Base-by-base conservation (phyloP, 495 filamentous ascomycete species). In the Platismatia glauca region DNA sequence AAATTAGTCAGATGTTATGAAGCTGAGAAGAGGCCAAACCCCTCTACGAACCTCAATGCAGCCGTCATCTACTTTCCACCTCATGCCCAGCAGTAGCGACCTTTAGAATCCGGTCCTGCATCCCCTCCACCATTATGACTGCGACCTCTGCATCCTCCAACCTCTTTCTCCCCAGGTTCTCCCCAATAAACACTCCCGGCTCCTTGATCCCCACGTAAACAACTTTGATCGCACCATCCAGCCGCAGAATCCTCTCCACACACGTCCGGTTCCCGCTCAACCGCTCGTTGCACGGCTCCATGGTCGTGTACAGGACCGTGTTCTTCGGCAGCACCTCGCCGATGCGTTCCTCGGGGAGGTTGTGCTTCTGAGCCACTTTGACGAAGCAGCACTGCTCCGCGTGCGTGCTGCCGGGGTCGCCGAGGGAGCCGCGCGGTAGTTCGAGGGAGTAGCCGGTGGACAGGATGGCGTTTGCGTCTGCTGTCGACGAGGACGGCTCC, bases 321-420 rank as follows among this genome's bases (percentile, higher is more conserved):
- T 76, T 75, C 22, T 62, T 33, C 16, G 75, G 74, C 7, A 80
- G 67, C 11, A 78, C 72, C 33, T 74, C 63, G 22, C 66, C 68
- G 6, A 81, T 69, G 11, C 70, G 66, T 27, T 72, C 71, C 58
- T 78, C 77, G 1, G 72, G 69, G 20, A 81, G 38, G 34, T 68
- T 67, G 56, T 79, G 64, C 59, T 69, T 55, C 13, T 78, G 70
- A 24, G 76, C 72, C 39, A 78, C 69, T 65, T 80, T 79, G 67
- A 78, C 76, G 67, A 79, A 74, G 68, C 74, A 79, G 71, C 75
- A 78, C 48, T 79, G 59, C 46, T 60, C 59, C 38, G 76, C 75
- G 57, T 78, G 75, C 16, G 72, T 78, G 29, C 66, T 73, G 16
- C 70, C 76, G 20, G 71, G 74, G 62, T 78, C 75, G 57, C 70